A percentile compares a stretch with the other conserved stretches of the same genome.
Conservation (phyloP, 2,329 filamentous ascomycete genomes). For the Fusarium sp. region DNA sequence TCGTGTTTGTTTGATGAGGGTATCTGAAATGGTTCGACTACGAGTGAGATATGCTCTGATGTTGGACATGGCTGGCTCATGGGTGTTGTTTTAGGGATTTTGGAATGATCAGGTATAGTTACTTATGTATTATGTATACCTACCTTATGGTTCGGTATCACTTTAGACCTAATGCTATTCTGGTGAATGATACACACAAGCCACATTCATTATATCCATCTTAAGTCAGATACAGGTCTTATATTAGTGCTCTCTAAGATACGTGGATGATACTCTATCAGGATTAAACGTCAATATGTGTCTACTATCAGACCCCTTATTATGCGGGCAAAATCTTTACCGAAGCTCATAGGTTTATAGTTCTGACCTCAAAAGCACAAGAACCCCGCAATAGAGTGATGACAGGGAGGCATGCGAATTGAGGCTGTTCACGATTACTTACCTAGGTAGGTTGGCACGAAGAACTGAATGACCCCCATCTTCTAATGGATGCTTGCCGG, state of each 20-base stretch:
- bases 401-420: neutral
- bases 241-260: neutral
- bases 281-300: neutral
- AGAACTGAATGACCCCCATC: neutral
- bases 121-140: no score
- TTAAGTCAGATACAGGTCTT: neutral
- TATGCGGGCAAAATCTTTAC: neutral
- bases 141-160: conserved; percentile 10
- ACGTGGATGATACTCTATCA: neutral
- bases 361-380: conserved; percentile 1
- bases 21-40: conserved; percentile 43
- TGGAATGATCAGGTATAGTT: conserved; percentile 2
- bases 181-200: neutral
- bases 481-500: neutral
- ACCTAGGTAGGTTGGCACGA: neutral
- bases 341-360: neutral
- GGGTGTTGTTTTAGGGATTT: neutral
- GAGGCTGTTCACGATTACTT: neutral
- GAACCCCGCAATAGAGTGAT: neutral
- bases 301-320: neutral
- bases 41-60: conserved; percentile 43
- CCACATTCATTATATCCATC: neutral
- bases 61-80: conserved; percentile 24
- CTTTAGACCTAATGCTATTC: neutral
- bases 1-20: conserved; percentile 30